These are phyloP conservation scores for Manihot esculenta DNA, from an alignment of 441 rosid species.

Conservation along the genomic window DNA sequence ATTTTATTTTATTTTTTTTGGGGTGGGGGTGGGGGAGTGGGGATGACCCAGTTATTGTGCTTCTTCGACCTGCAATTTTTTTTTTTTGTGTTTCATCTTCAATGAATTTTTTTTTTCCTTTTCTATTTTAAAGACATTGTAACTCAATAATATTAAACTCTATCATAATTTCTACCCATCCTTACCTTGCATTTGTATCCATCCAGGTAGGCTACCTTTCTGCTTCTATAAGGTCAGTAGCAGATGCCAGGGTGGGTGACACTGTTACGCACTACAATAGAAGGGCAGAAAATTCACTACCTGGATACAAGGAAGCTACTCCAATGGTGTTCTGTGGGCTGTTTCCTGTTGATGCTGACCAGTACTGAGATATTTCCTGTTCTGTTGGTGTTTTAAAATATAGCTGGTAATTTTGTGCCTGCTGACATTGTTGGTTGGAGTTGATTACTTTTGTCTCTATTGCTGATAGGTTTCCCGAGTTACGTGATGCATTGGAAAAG, in stretches of 20 bases:
- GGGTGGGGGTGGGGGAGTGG: too few species aligned
- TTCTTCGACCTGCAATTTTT: not conserved
- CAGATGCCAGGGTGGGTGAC: slow-evolving; percentile 99
- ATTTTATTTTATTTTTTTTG: too few species aligned
- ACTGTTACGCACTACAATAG: slow-evolving; percentile 66
- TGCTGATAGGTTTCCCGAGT: slow-evolving; percentile 68
- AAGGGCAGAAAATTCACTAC: slow-evolving; percentile 74
- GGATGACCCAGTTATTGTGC: not conserved
- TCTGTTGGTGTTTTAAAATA: slow-evolving; percentile 16
- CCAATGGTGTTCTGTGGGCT: slow-evolving; percentile 99
- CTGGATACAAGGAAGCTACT: slow-evolving; percentile 96
- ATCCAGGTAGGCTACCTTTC: slow-evolving; percentile 91
- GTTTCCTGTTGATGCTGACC: slow-evolving; percentile 98
- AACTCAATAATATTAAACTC: not conserved
- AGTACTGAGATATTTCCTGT: slow-evolving; percentile 46
- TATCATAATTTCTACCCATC: not conserved
- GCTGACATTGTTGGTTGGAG: slow-evolving; percentile 11
- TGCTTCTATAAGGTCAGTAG: slow-evolving; percentile 94
- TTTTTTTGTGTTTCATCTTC: not conserved
- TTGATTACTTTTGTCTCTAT: slow-evolving; percentile 24
- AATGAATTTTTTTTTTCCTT: not conserved
- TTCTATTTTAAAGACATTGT: not conserved
- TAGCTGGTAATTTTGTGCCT: slow-evolving; percentile 7
- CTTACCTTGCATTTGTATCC: slow-evolving; percentile 3
- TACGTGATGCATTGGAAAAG: slow-evolving; percentile 96